These are phyloP conservation scores for Phytomonas francai DNA, from an alignment of 208 protist genomes.

Conservation along the genomic window DNA sequence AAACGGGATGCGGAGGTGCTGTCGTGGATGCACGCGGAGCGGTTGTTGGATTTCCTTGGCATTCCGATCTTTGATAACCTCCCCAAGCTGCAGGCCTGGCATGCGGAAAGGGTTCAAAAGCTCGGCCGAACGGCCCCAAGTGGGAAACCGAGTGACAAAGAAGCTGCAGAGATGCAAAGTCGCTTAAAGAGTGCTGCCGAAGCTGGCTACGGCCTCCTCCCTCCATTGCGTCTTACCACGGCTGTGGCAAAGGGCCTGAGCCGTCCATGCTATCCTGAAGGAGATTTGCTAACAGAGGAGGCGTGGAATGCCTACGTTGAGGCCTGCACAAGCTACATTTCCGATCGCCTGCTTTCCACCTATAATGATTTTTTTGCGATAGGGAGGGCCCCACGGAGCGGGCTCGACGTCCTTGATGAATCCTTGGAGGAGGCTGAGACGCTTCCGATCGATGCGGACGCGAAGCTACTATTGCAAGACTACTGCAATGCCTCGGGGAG, in stretches of 20 bases:
- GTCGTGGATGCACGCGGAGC: constrained; percentile 88
- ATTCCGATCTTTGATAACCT: constrained; percentile 82
- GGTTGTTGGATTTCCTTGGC: constrained; percentile 52
- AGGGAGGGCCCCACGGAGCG: constrained; percentile 54
- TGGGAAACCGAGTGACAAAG: constrained; percentile 13
- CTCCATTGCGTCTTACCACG: constrained; percentile 13
- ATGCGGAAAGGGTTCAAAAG: constrained; percentile 31
- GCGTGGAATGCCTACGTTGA: constrained; percentile 60
- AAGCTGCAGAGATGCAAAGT: too few relatives aligned
- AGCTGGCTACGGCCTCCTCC: not conserved
- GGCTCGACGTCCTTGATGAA: constrained; percentile 49
- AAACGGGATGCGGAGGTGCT: constrained; percentile 82
- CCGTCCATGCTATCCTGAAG: too few relatives aligned
- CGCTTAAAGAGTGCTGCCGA: not conserved
- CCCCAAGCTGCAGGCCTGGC: constrained; percentile 62
- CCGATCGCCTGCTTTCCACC: constrained; percentile 23
- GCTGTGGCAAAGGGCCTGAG: not conserved
- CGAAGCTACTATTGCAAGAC: constrained; percentile 28
- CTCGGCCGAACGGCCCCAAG: constrained; percentile 38
- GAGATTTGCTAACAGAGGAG: constrained; percentile 6
- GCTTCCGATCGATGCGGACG: constrained; percentile 13
- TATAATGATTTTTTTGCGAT: constrained; percentile 55
- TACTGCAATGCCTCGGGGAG: constrained; percentile 30
- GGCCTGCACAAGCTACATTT: constrained; percentile 52
- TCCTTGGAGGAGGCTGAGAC: constrained; percentile 53